Evolutionary conservation across 2,329 filamentous ascomycete genomes (phyloP), one percentile per base, ranked within the genome.

Genomic region (Camillea tinctor): DNA sequence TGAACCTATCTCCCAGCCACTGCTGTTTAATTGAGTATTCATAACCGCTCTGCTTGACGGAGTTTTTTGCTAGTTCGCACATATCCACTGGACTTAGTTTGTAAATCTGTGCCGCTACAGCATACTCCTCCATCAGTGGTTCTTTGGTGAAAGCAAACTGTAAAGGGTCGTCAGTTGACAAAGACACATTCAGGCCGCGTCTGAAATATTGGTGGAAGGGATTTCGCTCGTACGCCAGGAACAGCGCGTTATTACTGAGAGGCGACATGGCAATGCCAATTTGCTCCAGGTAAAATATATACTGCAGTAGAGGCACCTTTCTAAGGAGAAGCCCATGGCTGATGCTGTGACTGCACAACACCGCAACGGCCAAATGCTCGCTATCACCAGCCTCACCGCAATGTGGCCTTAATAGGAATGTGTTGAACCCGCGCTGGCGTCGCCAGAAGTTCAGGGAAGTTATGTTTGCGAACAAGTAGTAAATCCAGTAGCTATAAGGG

Each of bases 231-330:
- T 99, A 98, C 1, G 94, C 93, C 56, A 99, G 79, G 78, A 99
- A 99, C 30, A 99, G 79, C 0, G 95, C 95, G 69, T 99, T 99
- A 80, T 99, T 99, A 75, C 93, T 97, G 52, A 99, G 83, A 2
- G 95, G 95, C n/a, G 94, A 98, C 95, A 99, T 99, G 62, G 95
- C 95, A 64, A 99, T 95, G 60, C 95, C 95, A 64, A 99, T 97
- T 73, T 98, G 94, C 72, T 99, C 93, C 20, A 99, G 86, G 71
- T 99, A 99, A 79, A 97, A 99, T 55, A 98, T 87, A 75, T 99
- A 99, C 75, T 99, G 95, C 58, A 99, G 79, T 61, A 99, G 79
- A 1, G 95, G 95, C 2, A 98, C 93, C 74, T 99, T 99, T 64
- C 95, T 89, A 48, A 99, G 84, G 57, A 97, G 79, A 57, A 99